A percentile compares a stretch with the other conserved stretches of the same genome.
Conservation (phyloP, 1,284 basidiomycete species). For the Leccinum laetum region DNA sequence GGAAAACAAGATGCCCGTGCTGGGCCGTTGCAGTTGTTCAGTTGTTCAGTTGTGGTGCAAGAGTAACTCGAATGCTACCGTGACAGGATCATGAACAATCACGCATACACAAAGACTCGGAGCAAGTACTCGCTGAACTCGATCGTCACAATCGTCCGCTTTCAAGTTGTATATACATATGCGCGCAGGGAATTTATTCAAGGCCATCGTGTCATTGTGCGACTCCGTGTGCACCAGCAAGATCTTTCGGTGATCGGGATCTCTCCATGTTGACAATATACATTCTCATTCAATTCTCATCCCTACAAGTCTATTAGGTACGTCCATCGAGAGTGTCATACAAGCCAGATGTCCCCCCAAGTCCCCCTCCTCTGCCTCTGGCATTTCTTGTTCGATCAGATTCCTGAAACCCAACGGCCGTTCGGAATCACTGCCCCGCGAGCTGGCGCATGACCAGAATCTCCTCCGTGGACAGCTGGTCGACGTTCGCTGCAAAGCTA, state of each 20-base stretch:
- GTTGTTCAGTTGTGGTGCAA: too few species aligned
- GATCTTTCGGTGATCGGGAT: not conserved
- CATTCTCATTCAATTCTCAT: not conserved
- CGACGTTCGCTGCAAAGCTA: constrained; percentile 65
- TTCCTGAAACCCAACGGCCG: not conserved
- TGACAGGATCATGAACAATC: too few species aligned
- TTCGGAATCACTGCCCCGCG: constrained; percentile 33
- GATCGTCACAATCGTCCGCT: not conserved
- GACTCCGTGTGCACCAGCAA: not conserved
- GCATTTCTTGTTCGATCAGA: not conserved
- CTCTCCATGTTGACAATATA: not conserved
- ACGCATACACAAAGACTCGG: too few species aligned
- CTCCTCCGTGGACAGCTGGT: constrained; percentile 69
- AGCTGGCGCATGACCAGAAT: constrained; percentile 63
- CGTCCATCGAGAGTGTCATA: constrained; percentile 4
- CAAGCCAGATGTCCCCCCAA: constrained; percentile 2
- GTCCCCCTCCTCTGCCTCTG: not conserved
- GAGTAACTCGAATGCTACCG: too few species aligned
- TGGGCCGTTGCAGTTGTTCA: too few species aligned
- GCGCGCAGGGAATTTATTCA: not conserved
- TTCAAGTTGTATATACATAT: not conserved
- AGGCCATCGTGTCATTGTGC: not conserved
- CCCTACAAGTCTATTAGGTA: constrained; percentile 6
- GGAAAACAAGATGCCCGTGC: too few species aligned
- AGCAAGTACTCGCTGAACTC: not conserved